Conservation (phyloP, 2,329 filamentous ascomycete species). For the Aspergillus persii region DNA sequence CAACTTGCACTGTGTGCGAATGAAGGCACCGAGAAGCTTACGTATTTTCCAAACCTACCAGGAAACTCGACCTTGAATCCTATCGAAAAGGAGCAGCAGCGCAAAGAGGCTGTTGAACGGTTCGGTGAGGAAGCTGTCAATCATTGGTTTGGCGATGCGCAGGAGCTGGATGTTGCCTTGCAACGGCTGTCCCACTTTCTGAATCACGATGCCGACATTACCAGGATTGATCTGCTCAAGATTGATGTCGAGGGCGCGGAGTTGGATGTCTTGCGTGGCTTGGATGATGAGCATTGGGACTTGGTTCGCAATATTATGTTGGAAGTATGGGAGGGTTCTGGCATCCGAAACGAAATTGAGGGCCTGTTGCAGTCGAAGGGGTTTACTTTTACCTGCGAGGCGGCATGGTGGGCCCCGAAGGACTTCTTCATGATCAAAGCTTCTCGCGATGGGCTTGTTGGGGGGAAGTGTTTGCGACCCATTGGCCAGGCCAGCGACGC, state of each 20-base stretch:
- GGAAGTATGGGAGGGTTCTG: background rate
- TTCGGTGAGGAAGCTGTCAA: background rate
- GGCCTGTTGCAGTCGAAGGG: background rate
- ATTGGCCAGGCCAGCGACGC: too few species aligned
- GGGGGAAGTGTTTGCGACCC: too few species aligned
- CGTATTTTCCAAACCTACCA: background rate
- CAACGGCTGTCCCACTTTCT: background rate
- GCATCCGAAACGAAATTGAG: background rate
- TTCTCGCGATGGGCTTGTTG: too few species aligned
- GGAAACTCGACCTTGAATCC: background rate
- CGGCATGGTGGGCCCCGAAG: too few species aligned
- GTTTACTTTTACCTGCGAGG: too few species aligned
- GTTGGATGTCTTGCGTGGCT: background rate
- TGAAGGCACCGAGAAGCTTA: background rate
- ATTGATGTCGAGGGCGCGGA: background rate
- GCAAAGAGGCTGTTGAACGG: background rate
- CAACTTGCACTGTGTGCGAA: background rate
- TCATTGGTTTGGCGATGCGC: background rate
- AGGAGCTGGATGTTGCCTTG: background rate
- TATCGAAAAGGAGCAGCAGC: background rate
- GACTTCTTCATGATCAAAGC: too few species aligned
- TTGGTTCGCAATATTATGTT: background rate
- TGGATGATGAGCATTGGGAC: background rate
- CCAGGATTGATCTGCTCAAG: background rate
- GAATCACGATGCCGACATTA: background rate